phyloP scores from a whole-genome alignment of 1,139 yeast species.

The Torulaspora pretoriensis region DNA sequence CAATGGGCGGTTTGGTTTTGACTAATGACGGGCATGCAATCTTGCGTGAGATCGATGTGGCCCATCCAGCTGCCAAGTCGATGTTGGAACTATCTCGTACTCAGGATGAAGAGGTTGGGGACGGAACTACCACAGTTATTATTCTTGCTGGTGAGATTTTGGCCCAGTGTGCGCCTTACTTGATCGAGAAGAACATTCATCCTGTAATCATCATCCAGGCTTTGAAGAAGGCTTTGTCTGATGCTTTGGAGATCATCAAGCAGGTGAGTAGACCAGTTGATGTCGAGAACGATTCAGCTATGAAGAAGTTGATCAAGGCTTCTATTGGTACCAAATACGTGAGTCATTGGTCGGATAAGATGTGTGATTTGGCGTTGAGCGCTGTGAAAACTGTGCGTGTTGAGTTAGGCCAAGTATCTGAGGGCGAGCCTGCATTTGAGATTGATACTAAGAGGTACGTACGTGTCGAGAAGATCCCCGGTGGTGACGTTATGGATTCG shows the following conservation, averaged over 20 bases:
- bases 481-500: conserved; percentile 91
- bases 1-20: conserved; percentile 97
- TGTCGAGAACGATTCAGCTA: conserved; percentile 74
- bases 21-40: conserved; percentile 98
- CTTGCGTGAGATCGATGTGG: conserved; percentile 81
- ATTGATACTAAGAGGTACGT: conserved; percentile 92
- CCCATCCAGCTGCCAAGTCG: conserved; percentile 97
- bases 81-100: conserved; percentile 97
- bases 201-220: conserved; percentile 97
- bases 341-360: conserved; percentile 82
- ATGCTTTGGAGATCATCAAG: conserved; percentile 85
- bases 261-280: conserved; percentile 84
- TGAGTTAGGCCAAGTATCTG: conserved; percentile 58
- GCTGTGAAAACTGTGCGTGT: conserved; percentile 83
- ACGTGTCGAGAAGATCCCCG: conserved; percentile 92
- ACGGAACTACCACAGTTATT: conserved; percentile 95
- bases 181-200: conserved; percentile 85
- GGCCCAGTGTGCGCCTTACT: conserved; percentile 91
- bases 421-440: conserved; percentile 45
- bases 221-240: conserved; percentile 82
- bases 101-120: conserved; percentile 99
- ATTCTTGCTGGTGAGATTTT: conserved; percentile 93
- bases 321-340: conserved; percentile 96
- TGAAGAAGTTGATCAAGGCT: conserved; percentile 81
- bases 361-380: conserved; percentile 83